Evolutionary conservation across 306 rosid genomes (phyloP), one percentile per base, ranked within the genome.

Genomic region (Cotoneaster glaucophyllus): DNA sequence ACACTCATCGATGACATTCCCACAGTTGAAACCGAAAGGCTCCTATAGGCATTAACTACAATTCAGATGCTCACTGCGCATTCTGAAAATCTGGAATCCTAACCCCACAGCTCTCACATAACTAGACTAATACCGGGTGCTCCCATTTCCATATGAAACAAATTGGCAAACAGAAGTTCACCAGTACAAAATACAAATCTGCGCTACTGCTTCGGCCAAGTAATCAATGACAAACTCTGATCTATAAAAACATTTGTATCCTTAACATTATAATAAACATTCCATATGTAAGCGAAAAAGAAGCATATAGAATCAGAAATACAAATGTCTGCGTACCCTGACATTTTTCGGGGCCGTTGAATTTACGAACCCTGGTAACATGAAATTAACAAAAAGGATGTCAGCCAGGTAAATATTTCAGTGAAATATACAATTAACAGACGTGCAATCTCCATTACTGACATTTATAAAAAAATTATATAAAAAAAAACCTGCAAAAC

Each of bases 291-390:
- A 71, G 0, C 10, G 15, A 39, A 53, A 37, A 34, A 2, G 4
- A 4, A 3, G 11, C 4, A 6, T 2, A 26, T 4, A 61, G 34
- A 61, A 61, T 61, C 8, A 17, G 21, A 21, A 4, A 48, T 3
- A 64, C 9, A 24, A 43, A 37, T 13, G 3, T 5, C 43, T 39
- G 41, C 80, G 24, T 76, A 76, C 80, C 80, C 80, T 37, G 80
- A 56, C 80, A 76, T 76, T 67, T 68, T 67, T 18, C 17, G 24
- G 21, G 21, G 54, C 21, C 13, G 59, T 67, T 41, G 41, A 64
- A 50, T n/a, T 67, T 54, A 39, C 57, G 41, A 57, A 66, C 80
- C 71, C 80, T 76, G 80, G 12, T 24, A 29, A 76, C 22, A 76
- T 1, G 21, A 28, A 12, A 39, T 39, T 24, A 67, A 67, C 24